Evolutionary conservation across 139 green algal species (phyloP), one percentile per base, ranked within the genome.

Genomic region (Chlamydomonas asymmetrica): DNA sequence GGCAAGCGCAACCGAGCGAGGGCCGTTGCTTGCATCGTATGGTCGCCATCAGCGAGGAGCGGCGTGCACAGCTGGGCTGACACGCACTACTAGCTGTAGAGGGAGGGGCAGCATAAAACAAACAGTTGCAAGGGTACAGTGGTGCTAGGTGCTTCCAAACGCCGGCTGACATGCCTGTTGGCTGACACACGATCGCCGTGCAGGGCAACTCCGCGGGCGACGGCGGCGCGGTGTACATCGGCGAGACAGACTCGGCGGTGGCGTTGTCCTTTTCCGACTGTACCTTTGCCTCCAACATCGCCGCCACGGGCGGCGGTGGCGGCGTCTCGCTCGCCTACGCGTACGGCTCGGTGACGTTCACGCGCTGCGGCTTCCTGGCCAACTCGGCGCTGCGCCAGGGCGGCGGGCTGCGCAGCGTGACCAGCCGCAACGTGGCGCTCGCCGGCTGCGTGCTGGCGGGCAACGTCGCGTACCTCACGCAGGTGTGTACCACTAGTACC

Each of bases 271-370:
- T 75, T 5, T 25, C 5, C 5, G 1, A 0, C 2, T 66, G n/a
- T 39, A 66, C 22, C 39, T 75, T 75, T 39, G 45, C 38, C 9
- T 18, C 13, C 13, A 75, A 75, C 66, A 73, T 49, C 8, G 45
- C 45, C 18, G 45, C 45, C 45, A 52, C 45, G 13, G 13, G 18
- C 13, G 45, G 45, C 45, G 45, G 45, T 16, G 45, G 45, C 45
- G 45, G 13, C 13, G 0, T 52, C 13, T 16, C 18, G 45, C 13
- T 52, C 13, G 45, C 13, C 13, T 16, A 52, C 13, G 13, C 45
- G 45, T 52, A 52, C 45, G 45, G 45, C 45, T 25, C 13, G 45
- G 1, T 52, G 1, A 16, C 45, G 13, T 16, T 52, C 13, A 16
- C 45, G 45, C 18, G 13, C 13, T 25, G 13, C 45, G 45, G 18